Conservation (phyloP, 352 stramenopile genomes). For the Pythium folliculosum region DNA sequence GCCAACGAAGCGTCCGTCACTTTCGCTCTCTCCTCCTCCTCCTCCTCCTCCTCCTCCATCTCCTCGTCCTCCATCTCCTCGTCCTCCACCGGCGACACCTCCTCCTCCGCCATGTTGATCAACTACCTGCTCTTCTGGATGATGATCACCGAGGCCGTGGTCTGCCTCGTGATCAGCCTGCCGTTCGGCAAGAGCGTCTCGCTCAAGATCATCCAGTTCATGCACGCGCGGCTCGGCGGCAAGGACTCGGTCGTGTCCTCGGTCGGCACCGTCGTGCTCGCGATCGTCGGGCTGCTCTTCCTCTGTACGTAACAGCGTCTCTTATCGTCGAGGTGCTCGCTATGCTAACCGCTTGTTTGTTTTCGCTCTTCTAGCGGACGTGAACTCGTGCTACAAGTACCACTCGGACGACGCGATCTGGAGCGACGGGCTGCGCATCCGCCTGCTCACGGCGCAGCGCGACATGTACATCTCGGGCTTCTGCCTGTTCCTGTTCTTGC, state of each 20-base stretch:
- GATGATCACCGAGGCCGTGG: constrained; percentile 46
- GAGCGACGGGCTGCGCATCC: constrained; percentile 80
- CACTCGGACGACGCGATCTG: constrained; percentile 53
- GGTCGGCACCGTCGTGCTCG: constrained; percentile 52
- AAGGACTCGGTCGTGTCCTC: constrained; percentile 48
- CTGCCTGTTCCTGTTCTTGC: constrained; percentile 80
- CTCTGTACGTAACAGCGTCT: constrained; percentile 48
- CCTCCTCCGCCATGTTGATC: constrained; percentile 46
- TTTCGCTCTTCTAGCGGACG: constrained; percentile 48
- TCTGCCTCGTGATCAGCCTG: constrained; percentile 55
- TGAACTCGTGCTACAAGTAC: constrained; percentile 72
- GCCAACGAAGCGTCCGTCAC: neutral
- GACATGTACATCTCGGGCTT: constrained; percentile 90
- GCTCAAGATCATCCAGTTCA: constrained; percentile 60
- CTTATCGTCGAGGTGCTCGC: too few species aligned
- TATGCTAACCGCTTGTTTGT: too few species aligned
- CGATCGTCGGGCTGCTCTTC: constrained; percentile 70
- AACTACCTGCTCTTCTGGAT: constrained; percentile 63
- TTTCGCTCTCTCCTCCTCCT: neutral
- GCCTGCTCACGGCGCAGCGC: constrained; percentile 70
- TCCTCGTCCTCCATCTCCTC: neutral
- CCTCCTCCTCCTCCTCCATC: neutral
- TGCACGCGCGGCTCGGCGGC: constrained; percentile 43
- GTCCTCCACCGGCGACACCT: neutral
- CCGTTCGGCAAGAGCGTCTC: constrained; percentile 63